Conservation (phyloP, 2,329 filamentous ascomycete genomes). For the Colletotrichum caudatum region DNA sequence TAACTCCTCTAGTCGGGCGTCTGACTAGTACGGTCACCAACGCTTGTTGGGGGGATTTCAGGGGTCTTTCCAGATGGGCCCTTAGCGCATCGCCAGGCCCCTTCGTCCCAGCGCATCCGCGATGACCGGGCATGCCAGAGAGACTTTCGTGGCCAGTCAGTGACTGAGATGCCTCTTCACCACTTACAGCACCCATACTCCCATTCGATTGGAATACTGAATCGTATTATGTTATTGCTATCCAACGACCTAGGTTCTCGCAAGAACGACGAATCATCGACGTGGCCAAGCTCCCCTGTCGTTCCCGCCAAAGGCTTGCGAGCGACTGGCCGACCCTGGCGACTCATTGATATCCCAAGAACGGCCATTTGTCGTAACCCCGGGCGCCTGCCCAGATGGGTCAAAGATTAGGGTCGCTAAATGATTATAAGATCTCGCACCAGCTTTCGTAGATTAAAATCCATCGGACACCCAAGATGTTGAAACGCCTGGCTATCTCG, state of each 20-base stretch:
- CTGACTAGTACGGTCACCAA: constrained; percentile 12
- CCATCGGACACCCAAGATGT: constrained; percentile 8
- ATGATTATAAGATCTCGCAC: constrained; percentile 18
- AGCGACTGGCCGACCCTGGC: neutral
- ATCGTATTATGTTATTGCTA: constrained; percentile 33
- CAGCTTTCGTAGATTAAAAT: constrained; percentile 16
- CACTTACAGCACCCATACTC: constrained; percentile 24
- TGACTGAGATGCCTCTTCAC: constrained; percentile 3
- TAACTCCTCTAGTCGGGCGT: neutral
- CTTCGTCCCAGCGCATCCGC: constrained; percentile 40
- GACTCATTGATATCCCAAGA: constrained; percentile 14
- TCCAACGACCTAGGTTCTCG: constrained; percentile 18
- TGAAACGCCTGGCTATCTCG: constrained; percentile 8
- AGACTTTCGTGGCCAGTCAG: constrained; percentile 24
- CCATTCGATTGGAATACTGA: constrained; percentile 40
- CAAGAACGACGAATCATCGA: constrained; percentile 5
- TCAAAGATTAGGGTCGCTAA: constrained; percentile 14
- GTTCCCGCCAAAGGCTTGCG: neutral
- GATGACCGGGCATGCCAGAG: constrained; percentile 27
- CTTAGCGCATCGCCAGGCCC: constrained; percentile 40
- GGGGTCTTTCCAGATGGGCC: constrained; percentile 38
- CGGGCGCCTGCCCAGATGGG: constrained; percentile 7
- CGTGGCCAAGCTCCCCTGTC: constrained; percentile 5
- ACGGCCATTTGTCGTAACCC: constrained; percentile 1
- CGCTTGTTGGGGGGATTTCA: constrained; percentile 30